phyloP scores from a whole-genome alignment of 164 flowering plant species.

The Nymphaea thermarum region DNA sequence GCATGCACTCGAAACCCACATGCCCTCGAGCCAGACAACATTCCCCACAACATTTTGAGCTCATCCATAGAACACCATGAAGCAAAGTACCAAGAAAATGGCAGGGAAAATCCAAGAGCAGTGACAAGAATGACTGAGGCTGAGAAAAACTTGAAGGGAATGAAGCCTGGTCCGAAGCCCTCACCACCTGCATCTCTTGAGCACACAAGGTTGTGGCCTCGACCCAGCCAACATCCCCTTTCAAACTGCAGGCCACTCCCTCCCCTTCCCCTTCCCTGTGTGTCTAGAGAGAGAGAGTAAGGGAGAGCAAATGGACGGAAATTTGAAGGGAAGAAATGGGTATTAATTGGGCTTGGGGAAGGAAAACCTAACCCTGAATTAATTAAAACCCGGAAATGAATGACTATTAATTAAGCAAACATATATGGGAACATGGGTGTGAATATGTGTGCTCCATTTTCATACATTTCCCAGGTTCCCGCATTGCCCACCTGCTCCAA shows the following conservation, averaged over 20 bases:
- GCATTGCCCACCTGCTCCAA: neutral
- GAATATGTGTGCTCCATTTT: neutral
- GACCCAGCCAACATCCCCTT: constrained; percentile 17
- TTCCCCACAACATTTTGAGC: constrained; percentile 6
- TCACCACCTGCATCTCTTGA: neutral
- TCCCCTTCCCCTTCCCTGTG: constrained; percentile 1
- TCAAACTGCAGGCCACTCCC: constrained; percentile 1
- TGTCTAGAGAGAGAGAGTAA: constrained; percentile 1
- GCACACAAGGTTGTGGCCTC: constrained; percentile 2
- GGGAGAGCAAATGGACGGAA: constrained; percentile 2
- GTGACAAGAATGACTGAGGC: too few species aligned
- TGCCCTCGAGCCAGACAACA: constrained; percentile 11
- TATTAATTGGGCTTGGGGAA: neutral
- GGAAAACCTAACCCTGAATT: constrained; percentile 1
- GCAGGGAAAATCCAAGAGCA: too few species aligned
- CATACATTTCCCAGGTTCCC: constrained; percentile 7
- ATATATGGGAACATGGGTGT: neutral
- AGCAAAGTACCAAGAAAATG: neutral
- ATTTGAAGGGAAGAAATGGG: neutral
- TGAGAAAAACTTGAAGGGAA: constrained; percentile 39
- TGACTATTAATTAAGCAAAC: neutral
- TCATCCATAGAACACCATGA: neutral
- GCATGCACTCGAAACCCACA: neutral
- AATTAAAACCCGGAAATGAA: neutral
- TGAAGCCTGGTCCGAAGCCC: constrained; percentile 87